Evolutionary conservation across 768 basidiomycete genomes (phyloP), one percentile per base, ranked within the genome.

Genomic region (Mycena venus): DNA sequence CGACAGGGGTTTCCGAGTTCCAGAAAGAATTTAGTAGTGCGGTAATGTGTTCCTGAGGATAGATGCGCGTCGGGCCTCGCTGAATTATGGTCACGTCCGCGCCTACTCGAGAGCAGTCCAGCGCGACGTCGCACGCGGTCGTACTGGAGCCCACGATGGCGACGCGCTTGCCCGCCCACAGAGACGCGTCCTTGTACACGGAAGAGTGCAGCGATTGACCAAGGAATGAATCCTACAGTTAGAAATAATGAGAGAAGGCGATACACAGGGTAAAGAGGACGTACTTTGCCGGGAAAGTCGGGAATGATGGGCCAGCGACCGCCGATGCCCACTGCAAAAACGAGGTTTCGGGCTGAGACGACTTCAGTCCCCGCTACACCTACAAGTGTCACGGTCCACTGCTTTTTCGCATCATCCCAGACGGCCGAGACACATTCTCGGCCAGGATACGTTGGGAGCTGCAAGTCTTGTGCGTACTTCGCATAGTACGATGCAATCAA

Each of bases 81-180:
- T 90, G 89, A 61, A 79, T 78, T 56, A 86, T 79, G 1, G 83
- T 83, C 1, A 82, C 34, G 21, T 61, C 78, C 29, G 69, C 72
- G 40, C 72, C 72, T 8, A 58, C 75, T 10, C 68, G 55, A 5
- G 34, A 38, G 34, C 68, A 76, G 68, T 76, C 75, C 15, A 60
- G 64, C 27, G 75, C 72, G 49, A 76, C 63, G 61, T 76, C 75
- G 55, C 72, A 73, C 42, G 72, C 75, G 55, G 72, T 73, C 10
- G 89, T 89, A 64, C 86, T 87, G 44, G 89, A 82, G 4, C 90
- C 90, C 12, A 91, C 81, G 15, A 91, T 86, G 11, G 85, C 82
- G 7, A 90, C 89, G 77, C 87, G 91, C 82, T 90, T 91, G 42
- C 88, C 90, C 5, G 78, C 62, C 76, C 87, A 88, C 34, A 84